Evolutionary conservation across 2,329 filamentous ascomycete genomes (phyloP), one percentile per base, ranked within the genome.

Genomic region (Coniochaeta sp.): DNA sequence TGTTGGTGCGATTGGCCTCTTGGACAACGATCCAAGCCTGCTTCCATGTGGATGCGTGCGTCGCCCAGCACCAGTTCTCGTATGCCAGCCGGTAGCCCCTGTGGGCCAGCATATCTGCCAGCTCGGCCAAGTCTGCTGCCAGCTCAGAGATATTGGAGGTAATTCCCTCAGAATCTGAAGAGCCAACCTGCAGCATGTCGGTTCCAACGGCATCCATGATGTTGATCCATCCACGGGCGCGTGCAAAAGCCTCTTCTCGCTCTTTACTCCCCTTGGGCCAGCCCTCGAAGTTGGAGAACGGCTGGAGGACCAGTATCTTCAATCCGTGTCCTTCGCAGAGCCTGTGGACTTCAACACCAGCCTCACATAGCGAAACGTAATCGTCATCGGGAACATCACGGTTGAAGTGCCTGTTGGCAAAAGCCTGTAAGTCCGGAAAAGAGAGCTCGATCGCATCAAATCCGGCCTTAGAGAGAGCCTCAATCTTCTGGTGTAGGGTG

Each of bases 61-160:
- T 90, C 0, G 86, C 86, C 89, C 89, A 93, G 72, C 89, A 91
- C 88, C 89, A 92, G 68, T 92, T 91, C 73, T 93, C 89, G 65
- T 92, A 93, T 0, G 89, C 88, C 19, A 93, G 74, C 7, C 82
- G 79, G 69, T 85, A 83, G 0, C 79, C 78, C 55, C 83, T 79
- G 24, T 77, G 69, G 0, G 80, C 81, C 1, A 89, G 77, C 58
- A 89, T 73, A 59, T 89, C 85, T 2, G 84, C 85, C 7, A 93
- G 75, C 60, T 86, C 79, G 1, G 79, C 78, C 0, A 93, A 77
- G 65, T 92, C 88, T 0, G 71, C 67, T 0, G 88, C 82, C 22
- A 89, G 77, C 9, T 78, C 74, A 1, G 76, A 74, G 6, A 78
- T 73, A 6, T 81, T 76, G 0, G 72, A 74, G 0, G 77, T 77